phyloP scores from a whole-genome alignment of 345 rosid genomes.

The Eucalyptus virginea region DNA sequence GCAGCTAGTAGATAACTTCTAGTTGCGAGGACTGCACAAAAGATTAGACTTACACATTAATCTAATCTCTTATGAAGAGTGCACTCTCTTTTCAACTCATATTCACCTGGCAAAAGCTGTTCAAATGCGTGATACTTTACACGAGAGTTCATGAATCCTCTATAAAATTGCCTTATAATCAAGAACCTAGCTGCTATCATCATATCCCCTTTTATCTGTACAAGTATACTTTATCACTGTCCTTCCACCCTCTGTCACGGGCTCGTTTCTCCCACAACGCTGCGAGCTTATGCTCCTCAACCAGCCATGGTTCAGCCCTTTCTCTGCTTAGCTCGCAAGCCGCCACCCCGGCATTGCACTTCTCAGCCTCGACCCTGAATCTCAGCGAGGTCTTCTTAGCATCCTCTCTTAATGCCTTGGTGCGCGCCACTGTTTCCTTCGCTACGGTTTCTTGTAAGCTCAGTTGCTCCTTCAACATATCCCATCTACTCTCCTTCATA shows the following conservation, averaged over 20 bases:
- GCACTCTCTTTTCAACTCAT: background rate
- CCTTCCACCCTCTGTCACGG: background rate
- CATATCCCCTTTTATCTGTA: background rate
- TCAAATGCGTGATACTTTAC: background rate
- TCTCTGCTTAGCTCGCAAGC: conserved; percentile 27
- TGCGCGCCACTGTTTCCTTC: background rate
- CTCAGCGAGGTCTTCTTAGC: background rate
- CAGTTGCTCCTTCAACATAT: background rate
- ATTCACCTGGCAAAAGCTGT: background rate
- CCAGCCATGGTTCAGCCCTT: conserved; percentile 13
- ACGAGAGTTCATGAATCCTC: background rate
- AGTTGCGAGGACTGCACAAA: background rate
- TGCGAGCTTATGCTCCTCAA: conserved; percentile 11
- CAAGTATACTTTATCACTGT: background rate
- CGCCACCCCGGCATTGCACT: conserved; percentile 14
- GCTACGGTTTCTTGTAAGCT: background rate
- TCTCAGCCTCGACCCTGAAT: conserved; percentile 23
- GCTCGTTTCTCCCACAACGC: conserved; percentile 18
- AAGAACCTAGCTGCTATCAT: background rate
- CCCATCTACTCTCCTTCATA: background rate
- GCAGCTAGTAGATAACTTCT: background rate
- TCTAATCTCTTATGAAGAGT: background rate
- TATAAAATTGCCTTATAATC: background rate
- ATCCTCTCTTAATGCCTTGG: background rate
- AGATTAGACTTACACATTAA: background rate